Evolutionary conservation across 768 basidiomycete genomes (phyloP).

Genomic region (Hortiboletus flavorubellus): DNA sequence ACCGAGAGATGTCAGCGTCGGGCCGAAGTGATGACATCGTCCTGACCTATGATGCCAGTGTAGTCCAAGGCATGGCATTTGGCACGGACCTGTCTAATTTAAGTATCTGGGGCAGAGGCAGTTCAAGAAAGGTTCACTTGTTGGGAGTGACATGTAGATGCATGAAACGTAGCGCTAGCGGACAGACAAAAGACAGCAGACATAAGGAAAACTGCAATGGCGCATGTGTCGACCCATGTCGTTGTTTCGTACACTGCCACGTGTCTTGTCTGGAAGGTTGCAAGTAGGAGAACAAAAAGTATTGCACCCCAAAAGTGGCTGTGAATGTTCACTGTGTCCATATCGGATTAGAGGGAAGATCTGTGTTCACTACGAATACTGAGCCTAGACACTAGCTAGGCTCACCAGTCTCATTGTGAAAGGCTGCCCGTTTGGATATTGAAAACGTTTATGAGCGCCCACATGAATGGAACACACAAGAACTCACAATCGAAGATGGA

Average conservation of each 20-base stretch:
- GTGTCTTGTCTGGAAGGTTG: constrained; percentile 50
- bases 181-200: constrained; percentile 73
- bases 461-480: constrained; percentile 10
- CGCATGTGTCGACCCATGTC: constrained; percentile 58
- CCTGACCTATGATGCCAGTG: constrained; percentile 69
- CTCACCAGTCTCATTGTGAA: constrained; percentile 77
- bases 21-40: not conserved
- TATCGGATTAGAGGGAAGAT: constrained; percentile 6
- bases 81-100: constrained; percentile 48
- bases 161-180: constrained; percentile 73
- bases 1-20: constrained; percentile 7
- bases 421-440: constrained; percentile 40
- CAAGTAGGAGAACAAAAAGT: constrained; percentile 55
- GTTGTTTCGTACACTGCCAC: constrained; percentile 49
- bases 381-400: not conserved
- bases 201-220: constrained; percentile 61
- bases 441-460: constrained; percentile 16
- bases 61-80: constrained; percentile 71
- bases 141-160: constrained; percentile 67
- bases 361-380: constrained; percentile 1
- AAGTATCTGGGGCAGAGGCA: not conserved
- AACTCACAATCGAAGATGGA: constrained; percentile 68
- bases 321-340: constrained; percentile 74
- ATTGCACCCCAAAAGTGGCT: constrained; percentile 71
- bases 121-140: constrained; percentile 41